phyloP scores from a whole-genome alignment of 495 filamentous ascomycete species.

The Pseudotulostoma volvatum region DNA sequence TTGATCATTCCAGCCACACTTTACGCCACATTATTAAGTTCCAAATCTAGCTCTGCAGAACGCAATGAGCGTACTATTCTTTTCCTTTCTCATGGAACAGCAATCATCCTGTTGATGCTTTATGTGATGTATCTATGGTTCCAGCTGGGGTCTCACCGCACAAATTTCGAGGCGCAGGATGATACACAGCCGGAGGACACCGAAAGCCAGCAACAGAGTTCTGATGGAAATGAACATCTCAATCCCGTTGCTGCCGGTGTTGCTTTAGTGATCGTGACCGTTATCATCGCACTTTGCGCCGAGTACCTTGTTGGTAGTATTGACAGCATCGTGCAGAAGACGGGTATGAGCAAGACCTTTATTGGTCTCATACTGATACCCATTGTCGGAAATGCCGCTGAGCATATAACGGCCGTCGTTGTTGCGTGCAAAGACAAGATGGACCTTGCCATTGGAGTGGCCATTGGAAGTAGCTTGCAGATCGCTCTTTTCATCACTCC shows the following conservation, averaged over 20 bases:
- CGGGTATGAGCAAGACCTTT: slow-evolving; percentile 86
- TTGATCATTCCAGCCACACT: slow-evolving; percentile 83
- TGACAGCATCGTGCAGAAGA: slow-evolving; percentile 66
- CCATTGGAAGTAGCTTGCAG: slow-evolving; percentile 85
- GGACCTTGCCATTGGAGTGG: slow-evolving; percentile 89
- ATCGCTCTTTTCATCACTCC: slow-evolving; percentile 90
- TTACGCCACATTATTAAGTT: slow-evolving; percentile 38
- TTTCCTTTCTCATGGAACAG: slow-evolving; percentile 73
- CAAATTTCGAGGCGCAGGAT: slow-evolving; percentile 70
- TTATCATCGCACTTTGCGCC: slow-evolving; percentile 79
- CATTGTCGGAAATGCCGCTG: slow-evolving; percentile 94
- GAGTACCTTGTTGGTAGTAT: slow-evolving; percentile 91
- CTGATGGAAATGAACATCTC: slow-evolving; percentile 41
- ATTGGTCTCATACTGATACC: slow-evolving; percentile 91
- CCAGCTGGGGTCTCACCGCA: slow-evolving; percentile 67
- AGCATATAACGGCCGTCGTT: slow-evolving; percentile 88
- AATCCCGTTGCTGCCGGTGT: slow-evolving; percentile 54
- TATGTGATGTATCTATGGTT: slow-evolving; percentile 87
- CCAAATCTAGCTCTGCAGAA: slow-evolving; percentile 8
- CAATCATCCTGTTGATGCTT: slow-evolving; percentile 73
- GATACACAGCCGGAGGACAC: slow-evolving; percentile 26
- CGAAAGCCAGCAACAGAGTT: slow-evolving; percentile 25
- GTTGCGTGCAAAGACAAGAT: slow-evolving; percentile 93
- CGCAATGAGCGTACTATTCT: slow-evolving; percentile 50
- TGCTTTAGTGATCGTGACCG: slow-evolving; percentile 58